Base-by-base conservation (phyloP, 495 filamentous ascomycete species). In the Chaetomidium leptoderma region DNA sequence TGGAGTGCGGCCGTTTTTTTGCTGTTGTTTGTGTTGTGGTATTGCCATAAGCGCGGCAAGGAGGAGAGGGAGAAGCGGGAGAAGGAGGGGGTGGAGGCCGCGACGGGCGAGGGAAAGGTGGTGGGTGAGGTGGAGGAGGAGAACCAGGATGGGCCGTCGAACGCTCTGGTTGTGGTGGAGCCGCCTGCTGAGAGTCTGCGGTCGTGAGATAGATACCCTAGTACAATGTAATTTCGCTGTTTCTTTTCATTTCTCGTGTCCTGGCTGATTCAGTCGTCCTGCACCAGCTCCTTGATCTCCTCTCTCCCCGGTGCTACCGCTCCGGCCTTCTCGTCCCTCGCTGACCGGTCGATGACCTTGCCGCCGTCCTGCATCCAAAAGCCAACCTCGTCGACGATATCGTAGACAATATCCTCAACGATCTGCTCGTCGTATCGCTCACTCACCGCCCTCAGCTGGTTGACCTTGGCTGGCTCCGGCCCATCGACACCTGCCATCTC, bases 391-490 rank as follows among this genome's bases (percentile, higher is more conserved):
- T 98, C 95, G 16, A 96, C 78, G 35, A 97, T 79, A 70, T 97
- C 92, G 64, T 90, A 96, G 36, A 92, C 76, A 8, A 97, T 80
- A 67, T 97, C 95, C 72, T 99, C 95, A 4, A 87, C 92, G 60
- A 97, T 92, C 74, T 97, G 92, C 69, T 97, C 93, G 64, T 89
- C 81, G 71, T 90, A 97, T 11, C 93, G 80, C 55, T 95, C 91
- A 6, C 83, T 78, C 23, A 96, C 78, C 1, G 88, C 74, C 32
- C 78, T 75, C 3, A 89, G 48, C 40, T 62, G 66, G 2, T 36
- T 37, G 2, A 10, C 11, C 32, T 27, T 48, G 19, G 61, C 67
- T 33, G 59, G 57, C 33, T 49, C 40, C 17, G 56, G 39, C 26
- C 40, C 64, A 17, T 61, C 66, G 11, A 52, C 68, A 42, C 72